Evolutionary conservation across 2,329 filamentous ascomycete species (phyloP).

Genomic region (Colletotrichum orbiculare): DNA sequence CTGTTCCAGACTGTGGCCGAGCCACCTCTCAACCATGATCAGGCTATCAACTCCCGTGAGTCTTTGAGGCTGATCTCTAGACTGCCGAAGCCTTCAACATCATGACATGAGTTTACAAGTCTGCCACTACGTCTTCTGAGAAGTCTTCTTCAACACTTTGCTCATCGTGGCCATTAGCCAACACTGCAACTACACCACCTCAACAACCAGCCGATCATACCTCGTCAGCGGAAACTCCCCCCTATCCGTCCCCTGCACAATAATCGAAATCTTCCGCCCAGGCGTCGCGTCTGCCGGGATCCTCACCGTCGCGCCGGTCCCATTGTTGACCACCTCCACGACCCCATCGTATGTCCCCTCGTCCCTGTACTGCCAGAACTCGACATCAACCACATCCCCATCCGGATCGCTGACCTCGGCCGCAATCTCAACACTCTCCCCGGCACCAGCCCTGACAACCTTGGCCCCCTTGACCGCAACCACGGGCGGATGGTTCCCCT

Average conservation of each 20-base stretch:
- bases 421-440: neutral
- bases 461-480: neutral
- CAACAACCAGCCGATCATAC: neutral
- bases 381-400: neutral
- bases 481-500: neutral
- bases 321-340: neutral
- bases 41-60: no score
- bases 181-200: neutral
- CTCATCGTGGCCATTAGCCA: no score
- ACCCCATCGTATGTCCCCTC: neutral
- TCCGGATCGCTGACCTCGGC: neutral
- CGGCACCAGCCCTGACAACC: neutral
- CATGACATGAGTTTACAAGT: no score
- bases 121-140: no score
- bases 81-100: no score
- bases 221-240: neutral
- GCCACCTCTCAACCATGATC: no score
- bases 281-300: neutral
- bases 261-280: neutral
- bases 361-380: conserved; percentile 5
- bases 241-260: neutral
- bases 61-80: no score
- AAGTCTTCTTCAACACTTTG: no score
- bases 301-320: neutral
- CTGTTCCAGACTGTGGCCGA: no score